Base-by-base conservation (phyloP, 805 yeast species). In the Vanderwaltozyma tropicalis region DNA sequence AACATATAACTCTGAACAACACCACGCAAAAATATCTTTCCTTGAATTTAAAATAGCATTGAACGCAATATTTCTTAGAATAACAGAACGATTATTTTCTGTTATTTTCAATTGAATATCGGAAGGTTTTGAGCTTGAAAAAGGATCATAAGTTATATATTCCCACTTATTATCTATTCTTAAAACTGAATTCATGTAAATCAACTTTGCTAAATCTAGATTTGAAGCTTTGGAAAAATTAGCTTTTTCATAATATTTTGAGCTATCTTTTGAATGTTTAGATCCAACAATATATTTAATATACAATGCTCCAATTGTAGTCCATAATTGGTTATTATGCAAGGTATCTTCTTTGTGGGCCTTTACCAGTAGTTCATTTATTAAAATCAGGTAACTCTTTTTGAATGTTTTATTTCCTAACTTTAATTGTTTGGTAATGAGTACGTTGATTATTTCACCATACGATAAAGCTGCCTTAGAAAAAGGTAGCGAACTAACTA, bases 11-110 rank as follows among this genome's bases (percentile, higher is more conserved):
- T 46, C 48, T 1, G 50, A 32, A 28, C 57, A 48, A 17, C 54
- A 49, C 62, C 62, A 57, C 4, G 34, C 30, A 28, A 47, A 49
- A 3, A 54, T 44, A 27, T 53, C 56, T 15, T 35, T 38, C 15
- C 55, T 43, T 6, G 40, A 27, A 10, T 31, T 35, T 24, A 41
- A 37, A 4, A 43, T 33, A 2, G 60, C 52, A 21, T 37, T 41
- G 22, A 37, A 26, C 13, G 56, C 55, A 25, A 55, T 54, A 14
- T 46, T 55, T 41, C 49, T 45, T 9, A 57, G 28, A 3, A 57
- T 55, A 3, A 48, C 41, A 18, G 44, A 31, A 15, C 43, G 37
- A 36, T 55, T 57, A 9, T 34, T 37, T 7, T 46, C 44, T 2
- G 47, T 44, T 2, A 57, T 37, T 28, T 44, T 54, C 3, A 57